Evolutionary conservation across 2,329 filamentous ascomycete genomes (phyloP), one percentile per base, ranked within the genome.

Genomic region (Blastomyces silverae): DNA sequence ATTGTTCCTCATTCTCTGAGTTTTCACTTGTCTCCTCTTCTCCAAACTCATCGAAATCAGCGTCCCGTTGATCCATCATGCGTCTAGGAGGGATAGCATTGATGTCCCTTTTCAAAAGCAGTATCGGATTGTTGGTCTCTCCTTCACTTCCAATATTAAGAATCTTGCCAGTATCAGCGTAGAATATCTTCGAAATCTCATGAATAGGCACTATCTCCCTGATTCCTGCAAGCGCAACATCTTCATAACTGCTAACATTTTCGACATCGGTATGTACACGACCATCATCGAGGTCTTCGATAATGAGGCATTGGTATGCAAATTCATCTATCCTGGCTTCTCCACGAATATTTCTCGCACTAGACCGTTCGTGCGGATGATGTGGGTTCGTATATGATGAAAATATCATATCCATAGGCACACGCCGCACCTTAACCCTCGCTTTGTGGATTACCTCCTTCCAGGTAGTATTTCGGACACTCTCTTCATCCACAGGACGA

Each of bases 361-460:
- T 68, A 7, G 68, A 65, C 42, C 66, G 64, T 34, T 61, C 57
- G 48, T 22, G 50, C 44, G 10, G 63, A 61, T n/a, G 68, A 61
- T 34, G 67, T 62, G 4, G 65, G 64, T 65, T 50, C 66, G 61
- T 11, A 73, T 73, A 28, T 76, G 70, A 66, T 82, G 76, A 67
- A 85, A 72, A 83, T 0, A 83, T 74, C 50, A 81, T 73, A 53
- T 83, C 80, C 42, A 88, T 77, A 0, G 87, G 89, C 0, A 90
- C 84, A 59, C 92, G 84, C 70, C 89, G 84, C 13, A 99, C 81
- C 65, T 92, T 91, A 15, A 97, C 86, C 50, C 87, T 85, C 22
- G 92, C 90, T 75, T 97, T 99, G 79, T 97, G 92, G 66, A 97
- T 88, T 52, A 96, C 92, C 74, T 99, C 93, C 74, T 97, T 94